Evolutionary conservation across 1,139 yeast species (phyloP), one percentile per base, ranked within the genome.

Genomic region (Kodamaea plutei): DNA sequence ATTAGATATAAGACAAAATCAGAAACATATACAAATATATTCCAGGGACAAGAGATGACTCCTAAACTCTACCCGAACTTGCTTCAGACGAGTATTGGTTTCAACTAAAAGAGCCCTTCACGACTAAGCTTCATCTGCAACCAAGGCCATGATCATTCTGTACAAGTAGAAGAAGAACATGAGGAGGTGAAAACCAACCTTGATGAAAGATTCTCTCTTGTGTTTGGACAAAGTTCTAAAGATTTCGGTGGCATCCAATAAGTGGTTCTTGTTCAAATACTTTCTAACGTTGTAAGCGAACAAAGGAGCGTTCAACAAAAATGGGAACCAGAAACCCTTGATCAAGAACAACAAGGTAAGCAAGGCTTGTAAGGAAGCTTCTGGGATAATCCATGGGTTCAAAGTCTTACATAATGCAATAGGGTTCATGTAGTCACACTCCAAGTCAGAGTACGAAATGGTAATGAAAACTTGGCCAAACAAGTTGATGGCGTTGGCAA

Each of bases 221-320:
- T 91, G 95, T 54, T 82, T 84, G 46, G 87, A 77, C 53, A 93
- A 73, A 29, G 97, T 89, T 68, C 97, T 80, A 67, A 91, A 91
- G 52, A 91, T 93, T 64, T 91, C 98, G 29, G 99, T 91, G 37
- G 98, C 98, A 61, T 91, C 99, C 58, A 93, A 76, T 43, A 87
- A 66, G 58, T 91, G 91, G 58, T 82, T 83, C 61, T 84, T 84
- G 48, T 76, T 79, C 56, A 77, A 52, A 46, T 77, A 68, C 59
- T 84, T 84, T 64, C 81, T 81, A 39, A 69, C 78, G 56, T 88
- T 88, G 67, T 69, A 88, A 25, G 91, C 95, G 38, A 87, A 64
- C 43, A 93, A 69, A 29, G 98, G 98, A 45, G 84, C 64, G 61
- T 89, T 89, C 55, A 91, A 62, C 52, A 89, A 64, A 61, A 91